Base-by-base conservation (phyloP, 176 grass and related monocot genomes). In the Musa acuminata region DNA sequence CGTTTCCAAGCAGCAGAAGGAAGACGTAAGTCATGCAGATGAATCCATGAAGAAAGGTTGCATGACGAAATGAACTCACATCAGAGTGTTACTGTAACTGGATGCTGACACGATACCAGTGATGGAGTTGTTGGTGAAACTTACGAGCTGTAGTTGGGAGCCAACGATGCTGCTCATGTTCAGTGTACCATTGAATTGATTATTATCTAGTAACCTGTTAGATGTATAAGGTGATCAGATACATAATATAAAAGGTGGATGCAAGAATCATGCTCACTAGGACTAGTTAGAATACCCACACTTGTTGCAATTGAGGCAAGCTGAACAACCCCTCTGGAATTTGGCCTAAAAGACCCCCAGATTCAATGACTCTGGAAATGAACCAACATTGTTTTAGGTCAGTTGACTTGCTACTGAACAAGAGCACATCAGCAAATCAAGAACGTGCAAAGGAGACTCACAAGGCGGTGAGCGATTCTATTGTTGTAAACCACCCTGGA, bases 111-210 rank as follows among this genome's bases (percentile, higher is more conserved):
- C 68, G 50, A 66, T 78, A 0, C 51, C 59, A 57, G 55, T 12
- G 74, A 96, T 96, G 24, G 7, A 68, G 78, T 96, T 96, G 69
- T 89, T 87, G 29, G 72, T 80, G 51, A 96, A 77, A 85, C 87
- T 85, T 17, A 96, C 87, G 52, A 52, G 25, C 84, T 79, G 49
- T 58, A 96, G 52, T 60, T 96, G 58, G 57, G 72, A 67, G 49
- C 68, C 80, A 66, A 89, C 77, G 80, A 58, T 82, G 12, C 72
- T 82, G 54, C 82, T 70, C 84, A 96, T 85, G 27, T 82, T 75
- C 79, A 96, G 76, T 48, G 76, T 82, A 57, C 84, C 89, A 8
- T 87, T 79, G 23, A 96, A 58, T 67, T 49, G 24, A 52, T 92
- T 96, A n/a, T 84, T 83, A 50, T 77, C 85, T 17, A 96, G 72